Percentiles rank a stretch among this genome's conserved stretches.
phyloP scores from a whole-genome alignment of 352 stramenopile species.

The Thraustochytrium aureum region DNA sequence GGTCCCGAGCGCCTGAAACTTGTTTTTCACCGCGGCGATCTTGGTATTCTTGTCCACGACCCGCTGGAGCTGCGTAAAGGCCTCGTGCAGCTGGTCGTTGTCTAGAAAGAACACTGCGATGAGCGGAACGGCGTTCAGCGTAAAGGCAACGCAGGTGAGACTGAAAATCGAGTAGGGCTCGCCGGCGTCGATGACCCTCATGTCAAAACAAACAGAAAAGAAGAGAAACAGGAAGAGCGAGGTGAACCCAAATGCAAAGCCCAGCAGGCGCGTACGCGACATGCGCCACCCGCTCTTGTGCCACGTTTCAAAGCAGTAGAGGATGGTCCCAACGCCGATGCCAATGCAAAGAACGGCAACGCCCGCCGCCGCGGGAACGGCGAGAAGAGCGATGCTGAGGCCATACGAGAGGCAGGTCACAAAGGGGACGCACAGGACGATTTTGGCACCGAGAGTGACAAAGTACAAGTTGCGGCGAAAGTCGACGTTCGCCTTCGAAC shows the following conservation, averaged over 20 bases:
- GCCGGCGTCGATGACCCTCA: slow-evolving; percentile 42
- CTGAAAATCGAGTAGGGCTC: slow-evolving; percentile 42
- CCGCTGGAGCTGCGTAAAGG: slow-evolving; percentile 45
- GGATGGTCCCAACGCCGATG: neutral
- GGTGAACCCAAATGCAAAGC: neutral
- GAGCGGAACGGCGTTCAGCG: slow-evolving; percentile 41
- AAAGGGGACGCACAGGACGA: slow-evolving; percentile 11
- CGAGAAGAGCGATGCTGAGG: slow-evolving; percentile 11
- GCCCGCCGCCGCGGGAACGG: slow-evolving; percentile 10
- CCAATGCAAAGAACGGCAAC: slow-evolving; percentile 33
- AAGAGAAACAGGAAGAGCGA: slow-evolving; percentile 40
- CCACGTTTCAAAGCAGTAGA: slow-evolving; percentile 12
- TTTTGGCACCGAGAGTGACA: slow-evolving; percentile 8
- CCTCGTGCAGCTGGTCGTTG: slow-evolving; percentile 51
- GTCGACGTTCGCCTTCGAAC: slow-evolving; percentile 36
- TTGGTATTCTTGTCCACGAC: slow-evolving; percentile 43
- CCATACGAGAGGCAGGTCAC: slow-evolving; percentile 36
- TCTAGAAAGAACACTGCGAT: slow-evolving; percentile 44
- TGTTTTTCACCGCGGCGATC: slow-evolving; percentile 50
- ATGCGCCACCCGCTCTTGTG: slow-evolving; percentile 47
- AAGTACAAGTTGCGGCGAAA: slow-evolving; percentile 50
- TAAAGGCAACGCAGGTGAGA: slow-evolving; percentile 40
- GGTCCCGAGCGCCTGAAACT: slow-evolving; percentile 43
- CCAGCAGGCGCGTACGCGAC: neutral
- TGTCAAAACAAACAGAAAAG: slow-evolving; percentile 45